Evolutionary conservation across 1,284 basidiomycete genomes (phyloP).

Genomic region (Cryptococcus hybrid): DNA sequence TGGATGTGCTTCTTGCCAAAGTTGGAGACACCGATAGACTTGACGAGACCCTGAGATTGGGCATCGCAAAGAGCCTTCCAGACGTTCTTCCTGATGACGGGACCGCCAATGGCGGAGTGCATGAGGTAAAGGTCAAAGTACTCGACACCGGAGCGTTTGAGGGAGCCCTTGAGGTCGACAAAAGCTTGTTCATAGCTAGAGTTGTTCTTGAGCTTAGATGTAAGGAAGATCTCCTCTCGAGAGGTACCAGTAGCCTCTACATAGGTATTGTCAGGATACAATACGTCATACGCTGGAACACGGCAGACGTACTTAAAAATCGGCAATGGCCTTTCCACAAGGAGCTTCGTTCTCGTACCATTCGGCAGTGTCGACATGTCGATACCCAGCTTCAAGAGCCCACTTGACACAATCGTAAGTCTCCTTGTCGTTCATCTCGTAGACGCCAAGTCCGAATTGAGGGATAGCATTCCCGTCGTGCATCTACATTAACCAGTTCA

Average conservation of each 20-base stretch:
- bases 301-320: constrained; percentile 53
- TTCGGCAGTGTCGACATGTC: constrained; percentile 59
- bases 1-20: constrained; percentile 54
- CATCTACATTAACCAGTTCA: constrained; percentile 49
- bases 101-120: constrained; percentile 52
- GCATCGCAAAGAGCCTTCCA: constrained; percentile 51
- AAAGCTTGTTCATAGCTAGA: constrained; percentile 56
- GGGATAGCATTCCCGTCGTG: constrained; percentile 64
- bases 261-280: background rate
- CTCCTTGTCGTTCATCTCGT: constrained; percentile 62
- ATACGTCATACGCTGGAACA: background rate
- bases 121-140: constrained; percentile 52
- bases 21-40: constrained; percentile 53
- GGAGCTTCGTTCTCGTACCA: constrained; percentile 64
- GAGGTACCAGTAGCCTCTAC: constrained; percentile 43
- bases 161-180: constrained; percentile 57
- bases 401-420: constrained; percentile 60
- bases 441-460: constrained; percentile 61
- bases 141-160: constrained; percentile 57
- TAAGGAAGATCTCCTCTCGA: constrained; percentile 63
- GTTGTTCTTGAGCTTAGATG: constrained; percentile 66
- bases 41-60: constrained; percentile 49
- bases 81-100: constrained; percentile 47
- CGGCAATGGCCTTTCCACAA: constrained; percentile 61
- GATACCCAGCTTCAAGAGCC: constrained; percentile 67